Evolutionary conservation across 805 yeast species (phyloP).

Genomic region (Metschnikowia orientalis): DNA sequence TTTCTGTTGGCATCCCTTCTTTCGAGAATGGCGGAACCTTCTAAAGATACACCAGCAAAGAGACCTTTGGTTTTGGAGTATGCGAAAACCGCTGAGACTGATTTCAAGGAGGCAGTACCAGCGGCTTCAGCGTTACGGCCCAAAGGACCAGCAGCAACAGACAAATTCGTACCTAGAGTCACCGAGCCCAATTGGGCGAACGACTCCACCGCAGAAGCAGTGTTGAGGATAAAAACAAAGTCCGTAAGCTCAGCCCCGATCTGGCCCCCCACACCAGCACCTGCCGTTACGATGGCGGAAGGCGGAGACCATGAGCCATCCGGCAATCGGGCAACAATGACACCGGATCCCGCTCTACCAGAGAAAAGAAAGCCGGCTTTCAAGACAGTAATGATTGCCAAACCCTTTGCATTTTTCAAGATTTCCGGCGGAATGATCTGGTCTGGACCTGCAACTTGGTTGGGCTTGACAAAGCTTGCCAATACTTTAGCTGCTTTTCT

Average conservation of each 20-base stretch:
- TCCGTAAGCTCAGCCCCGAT: constrained; percentile 95
- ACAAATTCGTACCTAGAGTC: constrained; percentile 90
- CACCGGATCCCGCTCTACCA: constrained; percentile 97
- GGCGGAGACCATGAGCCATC: constrained; percentile 99
- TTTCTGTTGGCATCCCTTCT: constrained; percentile 96
- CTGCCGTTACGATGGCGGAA: constrained; percentile 90
- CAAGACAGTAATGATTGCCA: constrained; percentile 87
- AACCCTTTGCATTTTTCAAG: constrained; percentile 84
- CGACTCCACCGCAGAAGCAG: constrained; percentile 82
- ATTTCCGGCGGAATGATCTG: constrained; percentile 85
- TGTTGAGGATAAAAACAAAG: constrained; percentile 88
- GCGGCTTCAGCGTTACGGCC: constrained; percentile 98
- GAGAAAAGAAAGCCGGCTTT: constrained; percentile 96
- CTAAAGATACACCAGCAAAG: constrained; percentile 95
- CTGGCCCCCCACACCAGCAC: constrained; percentile 99
- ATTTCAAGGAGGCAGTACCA: constrained; percentile 83
- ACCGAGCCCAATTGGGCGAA: constrained; percentile 93
- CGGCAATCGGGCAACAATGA: constrained; percentile 86
- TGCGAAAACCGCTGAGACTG: constrained; percentile 86
- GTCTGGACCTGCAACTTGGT: constrained; percentile 87
- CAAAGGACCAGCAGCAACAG: constrained; percentile 95
- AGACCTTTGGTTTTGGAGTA: constrained; percentile 95
- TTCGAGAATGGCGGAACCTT: constrained; percentile 94
- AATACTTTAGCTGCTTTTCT: constrained; percentile 92
- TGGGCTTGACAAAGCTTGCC: constrained; percentile 88